Percentiles rank a stretch among this genome's conserved stretches.
These are phyloP conservation scores for Pichia paraexigua DNA, from an alignment of 805 yeast genomes.

Conservation along the genomic window DNA sequence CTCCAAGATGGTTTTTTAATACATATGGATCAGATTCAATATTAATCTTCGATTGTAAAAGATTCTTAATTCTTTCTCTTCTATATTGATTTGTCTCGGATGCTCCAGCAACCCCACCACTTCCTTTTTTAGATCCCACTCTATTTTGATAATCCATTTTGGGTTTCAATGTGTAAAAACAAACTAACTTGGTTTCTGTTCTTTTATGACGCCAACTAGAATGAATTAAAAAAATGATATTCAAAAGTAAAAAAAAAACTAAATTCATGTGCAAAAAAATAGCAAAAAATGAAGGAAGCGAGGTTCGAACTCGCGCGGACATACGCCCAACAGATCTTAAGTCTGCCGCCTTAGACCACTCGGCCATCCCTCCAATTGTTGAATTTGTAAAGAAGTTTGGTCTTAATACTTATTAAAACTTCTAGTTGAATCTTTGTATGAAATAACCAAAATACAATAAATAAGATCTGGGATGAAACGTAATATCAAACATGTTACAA, in stretches of 20 bases:
- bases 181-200: not conserved
- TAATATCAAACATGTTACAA: no score
- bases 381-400: no score
- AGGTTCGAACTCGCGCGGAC: constrained; percentile 22
- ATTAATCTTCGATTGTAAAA: constrained; percentile 44
- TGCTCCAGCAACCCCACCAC: constrained; percentile 79
- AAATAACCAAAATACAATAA: no score
- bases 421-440: no score
- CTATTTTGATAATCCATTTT: constrained; percentile 82
- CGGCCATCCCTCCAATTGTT: constrained; percentile 17
- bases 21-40: constrained; percentile 74
- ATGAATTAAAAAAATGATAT: not conserved
- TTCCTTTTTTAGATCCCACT: constrained; percentile 85
- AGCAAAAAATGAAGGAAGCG: constrained; percentile 15
- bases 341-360: constrained; percentile 21
- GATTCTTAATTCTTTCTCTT: constrained; percentile 56
- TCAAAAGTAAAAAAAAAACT: not conserved
- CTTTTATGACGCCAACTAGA: not conserved
- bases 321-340: constrained; percentile 18
- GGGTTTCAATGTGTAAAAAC: not conserved
- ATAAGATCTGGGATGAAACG: no score
- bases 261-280: not conserved
- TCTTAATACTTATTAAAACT: no score
- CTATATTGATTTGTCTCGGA: constrained; percentile 64
- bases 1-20: constrained; percentile 74